These are phyloP conservation scores for Chalara sp. DNA, from an alignment of 2,329 filamentous ascomycete genomes.

Conservation along the genomic window DNA sequence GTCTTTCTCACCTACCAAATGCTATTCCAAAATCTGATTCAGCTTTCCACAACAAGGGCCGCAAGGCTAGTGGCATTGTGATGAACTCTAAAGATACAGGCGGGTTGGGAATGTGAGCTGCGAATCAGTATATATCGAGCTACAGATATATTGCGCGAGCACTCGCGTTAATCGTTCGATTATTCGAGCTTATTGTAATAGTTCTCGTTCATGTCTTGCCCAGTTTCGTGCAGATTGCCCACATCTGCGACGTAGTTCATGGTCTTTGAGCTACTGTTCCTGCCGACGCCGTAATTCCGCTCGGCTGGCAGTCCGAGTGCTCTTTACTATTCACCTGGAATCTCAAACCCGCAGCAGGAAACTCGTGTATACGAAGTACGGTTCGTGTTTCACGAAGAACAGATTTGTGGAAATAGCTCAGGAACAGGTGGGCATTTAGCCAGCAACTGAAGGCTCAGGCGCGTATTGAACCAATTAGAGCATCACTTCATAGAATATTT, in stretches of 20 bases:
- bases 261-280: slow-evolving; percentile 2
- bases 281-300: slow-evolving; percentile 2
- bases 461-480: too few relatives aligned
- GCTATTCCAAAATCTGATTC: slow-evolving; percentile 3
- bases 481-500: too few relatives aligned
- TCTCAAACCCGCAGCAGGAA: neutral
- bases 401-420: too few relatives aligned
- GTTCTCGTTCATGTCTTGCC: neutral
- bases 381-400: neutral
- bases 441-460: too few relatives aligned
- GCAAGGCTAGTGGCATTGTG: neutral
- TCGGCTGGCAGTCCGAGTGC: neutral
- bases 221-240: neutral
- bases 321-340: neutral
- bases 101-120: neutral
- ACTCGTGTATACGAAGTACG: neutral
- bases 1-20: slow-evolving; percentile 6
- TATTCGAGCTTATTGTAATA: neutral
- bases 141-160: neutral
- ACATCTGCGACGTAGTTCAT: slow-evolving; percentile 1
- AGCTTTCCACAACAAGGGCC: neutral
- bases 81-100: neutral
- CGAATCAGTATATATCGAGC: neutral
- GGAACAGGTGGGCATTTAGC: too few relatives aligned
- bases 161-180: neutral